Conservation (phyloP, 2,329 filamentous ascomycete genomes). For the Xylaria sp. region DNA sequence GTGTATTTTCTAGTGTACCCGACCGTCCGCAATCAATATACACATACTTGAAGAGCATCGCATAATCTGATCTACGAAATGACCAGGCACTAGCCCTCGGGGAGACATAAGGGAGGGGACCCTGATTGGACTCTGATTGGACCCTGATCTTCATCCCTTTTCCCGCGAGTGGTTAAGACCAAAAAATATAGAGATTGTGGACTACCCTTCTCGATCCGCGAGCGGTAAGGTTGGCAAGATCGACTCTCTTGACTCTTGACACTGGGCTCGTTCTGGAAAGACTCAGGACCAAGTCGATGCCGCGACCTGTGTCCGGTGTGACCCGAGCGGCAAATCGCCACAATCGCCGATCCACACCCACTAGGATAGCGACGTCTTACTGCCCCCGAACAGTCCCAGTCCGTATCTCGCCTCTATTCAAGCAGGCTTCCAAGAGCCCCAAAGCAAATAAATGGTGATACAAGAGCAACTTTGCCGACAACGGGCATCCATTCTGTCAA, state of each 20-base stretch:
- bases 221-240: background rate
- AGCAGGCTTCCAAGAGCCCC: background rate
- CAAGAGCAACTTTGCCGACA: slow-evolving; percentile 11
- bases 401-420: background rate
- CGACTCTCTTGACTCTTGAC: too few species aligned
- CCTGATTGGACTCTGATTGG: slow-evolving; percentile 4
- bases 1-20: background rate
- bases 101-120: background rate
- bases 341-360: slow-evolving; percentile 2
- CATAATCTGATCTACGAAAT: slow-evolving; percentile 9
- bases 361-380: background rate
- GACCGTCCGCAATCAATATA: too few species aligned
- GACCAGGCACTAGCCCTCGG: slow-evolving; percentile 2
- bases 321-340: slow-evolving; percentile 8
- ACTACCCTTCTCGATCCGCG: background rate
- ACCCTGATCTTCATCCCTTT: slow-evolving; percentile 15
- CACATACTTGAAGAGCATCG: background rate
- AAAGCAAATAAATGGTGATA: slow-evolving; percentile 13
- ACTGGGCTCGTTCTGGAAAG: background rate
- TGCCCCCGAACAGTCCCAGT: background rate
- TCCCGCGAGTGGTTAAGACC: background rate
- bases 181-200: background rate
- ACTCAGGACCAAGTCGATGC: background rate
- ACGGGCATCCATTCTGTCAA: slow-evolving; percentile 7
- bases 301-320: background rate